Percentiles rank a stretch among this genome's conserved stretches.
Evolutionary conservation across 1,139 yeast species (phyloP).

Genomic region (Wickerhamiella pararugosa): DNA sequence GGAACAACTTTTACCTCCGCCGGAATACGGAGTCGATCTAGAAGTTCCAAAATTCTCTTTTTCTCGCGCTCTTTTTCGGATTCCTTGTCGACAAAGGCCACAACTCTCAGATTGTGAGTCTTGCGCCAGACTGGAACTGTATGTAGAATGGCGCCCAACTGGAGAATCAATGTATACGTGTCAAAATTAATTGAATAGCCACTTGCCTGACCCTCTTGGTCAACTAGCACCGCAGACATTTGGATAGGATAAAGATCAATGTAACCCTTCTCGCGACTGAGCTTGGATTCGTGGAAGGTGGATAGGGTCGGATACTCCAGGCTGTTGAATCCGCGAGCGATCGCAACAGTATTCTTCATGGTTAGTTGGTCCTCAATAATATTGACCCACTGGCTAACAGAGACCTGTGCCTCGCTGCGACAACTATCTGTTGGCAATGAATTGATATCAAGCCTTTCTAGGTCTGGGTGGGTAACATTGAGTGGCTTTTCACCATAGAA

Average conservation of each 20-base stretch:
- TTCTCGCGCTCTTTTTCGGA: conserved; percentile 60
- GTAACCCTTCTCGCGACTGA: conserved; percentile 30
- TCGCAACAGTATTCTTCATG: conserved; percentile 87
- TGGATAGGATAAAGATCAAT: conserved; percentile 93
- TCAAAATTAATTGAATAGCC: conserved; percentile 81
- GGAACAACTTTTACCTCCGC: conserved; percentile 64
- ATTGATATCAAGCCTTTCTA: conserved; percentile 18
- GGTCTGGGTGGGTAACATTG: conserved; percentile 7
- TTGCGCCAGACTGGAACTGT: conserved; percentile 89
- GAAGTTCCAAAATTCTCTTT: conserved; percentile 41
- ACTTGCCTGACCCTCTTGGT: conserved; percentile 47
- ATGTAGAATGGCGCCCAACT: conserved; percentile 77
- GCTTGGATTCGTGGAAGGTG: conserved; percentile 11
- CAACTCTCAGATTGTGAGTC: conserved; percentile 57
- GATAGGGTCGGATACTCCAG: conserved; percentile 38
- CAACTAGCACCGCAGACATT: conserved; percentile 69
- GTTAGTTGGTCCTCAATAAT: conserved; percentile 80
- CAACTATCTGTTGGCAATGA: conserved; percentile 70
- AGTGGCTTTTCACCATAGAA: conserved; percentile 45
- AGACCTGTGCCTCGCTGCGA: conserved; percentile 52
- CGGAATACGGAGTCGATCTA: conserved; percentile 66
- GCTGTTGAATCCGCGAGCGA: conserved; percentile 70
- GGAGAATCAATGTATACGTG: conserved; percentile 82
- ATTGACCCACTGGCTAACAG: conserved; percentile 78
- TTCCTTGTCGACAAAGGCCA: conserved; percentile 72